phyloP scores from a whole-genome alignment of 1,139 yeast species.

The Taphrina pruni region DNA sequence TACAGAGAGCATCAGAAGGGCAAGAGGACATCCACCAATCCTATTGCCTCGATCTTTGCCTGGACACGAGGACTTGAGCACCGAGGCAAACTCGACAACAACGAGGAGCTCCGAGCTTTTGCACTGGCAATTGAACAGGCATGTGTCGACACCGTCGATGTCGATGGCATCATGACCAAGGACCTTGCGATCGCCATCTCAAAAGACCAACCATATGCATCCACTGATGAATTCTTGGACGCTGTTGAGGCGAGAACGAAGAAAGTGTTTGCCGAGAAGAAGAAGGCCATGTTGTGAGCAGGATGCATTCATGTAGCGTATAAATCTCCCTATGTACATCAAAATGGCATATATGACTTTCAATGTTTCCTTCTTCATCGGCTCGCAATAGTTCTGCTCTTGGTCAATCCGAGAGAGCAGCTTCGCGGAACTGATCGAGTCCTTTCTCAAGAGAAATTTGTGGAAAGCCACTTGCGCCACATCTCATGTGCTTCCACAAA shows the following conservation, averaged over 20 bases:
- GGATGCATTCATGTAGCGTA: constrained; percentile 2
- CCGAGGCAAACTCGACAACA: constrained; percentile 85
- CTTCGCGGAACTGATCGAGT: too few species aligned
- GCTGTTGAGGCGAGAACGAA: constrained; percentile 40
- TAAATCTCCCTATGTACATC: not conserved
- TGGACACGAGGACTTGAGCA: constrained; percentile 93
- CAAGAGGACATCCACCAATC: constrained; percentile 95
- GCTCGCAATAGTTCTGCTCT: too few species aligned
- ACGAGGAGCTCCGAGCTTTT: constrained; percentile 81
- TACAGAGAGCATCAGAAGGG: constrained; percentile 94
- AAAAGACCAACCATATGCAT: constrained; percentile 37
- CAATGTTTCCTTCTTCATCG: not conserved
- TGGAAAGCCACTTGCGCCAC: constrained; percentile 5
- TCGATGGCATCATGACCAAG: constrained; percentile 91
- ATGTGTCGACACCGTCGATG: constrained; percentile 81
- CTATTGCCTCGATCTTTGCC: constrained; percentile 96
- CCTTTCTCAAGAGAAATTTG: too few species aligned
- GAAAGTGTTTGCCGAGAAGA: constrained; percentile 33
- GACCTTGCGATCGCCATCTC: constrained; percentile 59
- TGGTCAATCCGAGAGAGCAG: too few species aligned
- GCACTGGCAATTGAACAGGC: constrained; percentile 80
- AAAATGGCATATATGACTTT: not conserved
- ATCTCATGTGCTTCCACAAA: constrained; percentile 2
- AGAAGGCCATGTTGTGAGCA: constrained; percentile 5
- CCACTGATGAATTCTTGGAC: constrained; percentile 38